Base-by-base conservation (phyloP, 2,329 filamentous ascomycete genomes). In the Monilinia fructicola region DNA sequence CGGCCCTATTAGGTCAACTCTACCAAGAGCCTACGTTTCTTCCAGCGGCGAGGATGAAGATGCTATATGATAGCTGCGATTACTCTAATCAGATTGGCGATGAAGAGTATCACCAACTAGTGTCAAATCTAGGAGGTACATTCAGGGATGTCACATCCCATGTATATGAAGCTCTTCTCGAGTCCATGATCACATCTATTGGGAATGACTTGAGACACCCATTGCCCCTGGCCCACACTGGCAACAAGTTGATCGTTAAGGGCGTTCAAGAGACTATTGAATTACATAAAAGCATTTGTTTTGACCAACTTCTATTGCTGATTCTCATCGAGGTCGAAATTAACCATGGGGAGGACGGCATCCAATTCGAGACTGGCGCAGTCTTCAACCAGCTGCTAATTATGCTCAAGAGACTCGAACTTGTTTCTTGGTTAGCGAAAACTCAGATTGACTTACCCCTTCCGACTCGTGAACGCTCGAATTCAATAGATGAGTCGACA, bases 251-350 rank as follows among this genome's bases (percentile, higher is more conserved):
- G 2, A 81, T 93, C 18, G 85, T 96, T 14, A 88, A 88, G 69
- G 89, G 92, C 9, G 87, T 91, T 0, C 90, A 94, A 74, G 93
- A 98, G 75, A 89, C 86, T 16, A 84, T 95, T 9, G 84, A 90
- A 61, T 79, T 91, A 42, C 89, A 90, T 68, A 88, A 88, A 79
- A 86, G 86, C 68, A 82, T 95, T 11, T 87, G 96, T 61, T 87
- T 96, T 69, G 92, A 94, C 74, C 85, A 98, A 67, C 81, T 98
- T 2, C 84, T 95, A 3, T 83, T 99, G 9, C 82, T 96, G 21
- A 84, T 95, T 12, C 93, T 97, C 77, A 90, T 98, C 83, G 90
- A 95, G 76, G 89, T 88, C 50, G 92, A 95, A 74, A 85, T 91
- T 64, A 90, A 93, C 67, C 85, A 88, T 70, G 87, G 89, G 53